phyloP scores from a whole-genome alignment of 2,329 filamentous ascomycete species.

The Calonectria hawksworthii region DNA sequence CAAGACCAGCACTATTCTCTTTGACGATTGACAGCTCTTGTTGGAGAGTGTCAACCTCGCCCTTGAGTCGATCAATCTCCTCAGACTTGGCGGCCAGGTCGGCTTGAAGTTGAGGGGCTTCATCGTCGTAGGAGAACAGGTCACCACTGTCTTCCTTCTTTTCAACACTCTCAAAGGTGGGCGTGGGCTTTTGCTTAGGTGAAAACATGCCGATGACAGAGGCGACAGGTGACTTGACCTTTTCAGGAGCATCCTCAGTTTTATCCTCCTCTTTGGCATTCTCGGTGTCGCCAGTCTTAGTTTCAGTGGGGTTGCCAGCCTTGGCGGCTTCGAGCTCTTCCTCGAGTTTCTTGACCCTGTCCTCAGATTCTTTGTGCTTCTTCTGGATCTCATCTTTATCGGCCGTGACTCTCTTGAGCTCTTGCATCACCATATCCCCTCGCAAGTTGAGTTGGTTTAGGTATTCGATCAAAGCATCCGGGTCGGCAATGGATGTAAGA shows the following conservation, averaged over 20 bases:
- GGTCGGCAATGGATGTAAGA: slow-evolving; percentile 88
- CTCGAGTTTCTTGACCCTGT: slow-evolving; percentile 71
- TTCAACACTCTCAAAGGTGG: slow-evolving; percentile 44
- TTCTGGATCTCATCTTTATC: slow-evolving; percentile 87
- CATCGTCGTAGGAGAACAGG: slow-evolving; percentile 93
- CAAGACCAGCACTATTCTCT: slow-evolving; percentile 77
- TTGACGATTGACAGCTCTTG: slow-evolving; percentile 79
- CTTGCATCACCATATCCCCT: slow-evolving; percentile 93
- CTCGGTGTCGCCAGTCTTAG: slow-evolving; percentile 50
- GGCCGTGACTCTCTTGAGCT: slow-evolving; percentile 86
- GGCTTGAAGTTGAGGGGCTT: slow-evolving; percentile 84
- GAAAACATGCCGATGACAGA: slow-evolving; percentile 66
- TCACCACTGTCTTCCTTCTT: slow-evolving; percentile 69
- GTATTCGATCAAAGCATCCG: slow-evolving; percentile 88
- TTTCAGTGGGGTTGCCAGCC: slow-evolving; percentile 47
- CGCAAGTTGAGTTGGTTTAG: slow-evolving; percentile 88
- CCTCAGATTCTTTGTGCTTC: slow-evolving; percentile 78
- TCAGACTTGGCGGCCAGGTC: slow-evolving; percentile 79
- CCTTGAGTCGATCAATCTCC: slow-evolving; percentile 79
- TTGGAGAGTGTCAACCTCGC: slow-evolving; percentile 77
- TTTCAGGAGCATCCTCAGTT: slow-evolving; percentile 38
- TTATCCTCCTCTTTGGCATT: slow-evolving; percentile 46
- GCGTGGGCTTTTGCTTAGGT: slow-evolving; percentile 58
- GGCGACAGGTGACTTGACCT: slow-evolving; percentile 61
- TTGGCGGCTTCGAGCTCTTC: slow-evolving; percentile 72